Evolutionary conservation across 2,329 filamentous ascomycete species (phyloP).

Genomic region (Fusarium illudens): DNA sequence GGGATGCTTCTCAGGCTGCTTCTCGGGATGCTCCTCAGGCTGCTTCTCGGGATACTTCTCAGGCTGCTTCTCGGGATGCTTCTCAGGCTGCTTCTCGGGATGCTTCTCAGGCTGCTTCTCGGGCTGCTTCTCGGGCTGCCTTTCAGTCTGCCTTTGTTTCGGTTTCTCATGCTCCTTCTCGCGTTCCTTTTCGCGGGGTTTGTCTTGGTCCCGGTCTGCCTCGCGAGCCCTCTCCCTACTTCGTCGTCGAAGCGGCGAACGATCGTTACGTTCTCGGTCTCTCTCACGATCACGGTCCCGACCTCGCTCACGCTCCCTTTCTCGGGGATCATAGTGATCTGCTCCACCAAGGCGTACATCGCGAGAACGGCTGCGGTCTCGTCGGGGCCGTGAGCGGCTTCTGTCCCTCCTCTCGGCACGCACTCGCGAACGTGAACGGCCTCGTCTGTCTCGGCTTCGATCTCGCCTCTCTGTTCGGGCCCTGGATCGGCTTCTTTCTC

Average conservation of each 20-base stretch:
- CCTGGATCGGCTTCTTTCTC: slow-evolving; percentile 47
- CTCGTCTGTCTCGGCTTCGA: slow-evolving; percentile 44
- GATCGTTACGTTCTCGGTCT: slow-evolving; percentile 42
- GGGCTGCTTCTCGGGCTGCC: background rate
- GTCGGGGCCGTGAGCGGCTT: slow-evolving; percentile 45
- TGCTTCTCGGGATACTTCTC: background rate
- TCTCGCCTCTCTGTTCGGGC: slow-evolving; percentile 38
- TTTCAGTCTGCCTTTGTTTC: slow-evolving; percentile 30
- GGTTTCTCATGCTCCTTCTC: slow-evolving; percentile 22
- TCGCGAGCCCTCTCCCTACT: slow-evolving; percentile 42
- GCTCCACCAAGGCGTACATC: slow-evolving; percentile 35
- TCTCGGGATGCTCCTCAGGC: background rate
- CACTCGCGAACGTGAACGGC: slow-evolving; percentile 42
- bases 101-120: background rate
- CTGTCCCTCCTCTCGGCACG: slow-evolving; percentile 44
- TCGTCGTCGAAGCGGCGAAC: slow-evolving; percentile 37
- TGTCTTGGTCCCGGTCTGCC: slow-evolving; percentile 32
- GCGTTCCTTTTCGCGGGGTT: slow-evolving; percentile 34
- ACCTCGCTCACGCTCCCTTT: slow-evolving; percentile 43
- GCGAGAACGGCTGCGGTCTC: slow-evolving; percentile 45
- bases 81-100: background rate
- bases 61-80: background rate
- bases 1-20: no score
- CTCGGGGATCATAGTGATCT: slow-evolving; percentile 48
- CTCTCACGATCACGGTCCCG: slow-evolving; percentile 34